A percentile compares a stretch with the other conserved stretches of the same genome.
Conservation (phyloP, 2,329 filamentous ascomycete species). For the Aureobasidium sp. region DNA sequence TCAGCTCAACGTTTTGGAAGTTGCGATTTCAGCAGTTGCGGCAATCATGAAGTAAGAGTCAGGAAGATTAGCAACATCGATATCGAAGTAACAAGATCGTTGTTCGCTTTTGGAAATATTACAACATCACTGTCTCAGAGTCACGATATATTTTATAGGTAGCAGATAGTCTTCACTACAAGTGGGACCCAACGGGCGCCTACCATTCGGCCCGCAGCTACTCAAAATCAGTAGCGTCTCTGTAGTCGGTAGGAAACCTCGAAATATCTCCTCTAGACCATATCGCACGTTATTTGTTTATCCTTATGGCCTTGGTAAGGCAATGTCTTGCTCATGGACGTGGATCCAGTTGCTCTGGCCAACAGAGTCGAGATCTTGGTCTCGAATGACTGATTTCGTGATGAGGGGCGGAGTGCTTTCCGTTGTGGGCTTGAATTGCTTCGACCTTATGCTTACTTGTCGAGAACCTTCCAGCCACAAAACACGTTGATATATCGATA, state of each 20-base stretch:
- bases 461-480: background rate
- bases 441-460: background rate
- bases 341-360: constrained; percentile 4
- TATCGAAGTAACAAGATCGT: background rate
- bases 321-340: background rate
- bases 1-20: constrained; percentile 1
- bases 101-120: constrained; percentile 9
- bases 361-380: background rate
- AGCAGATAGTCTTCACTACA: constrained; percentile 6
- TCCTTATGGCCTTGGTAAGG: constrained; percentile 9
- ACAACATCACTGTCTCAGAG: constrained; percentile 11
- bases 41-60: background rate
- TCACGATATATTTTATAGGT: constrained; percentile 1
- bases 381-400: background rate
- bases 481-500: constrained; percentile 13
- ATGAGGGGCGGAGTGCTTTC: background rate
- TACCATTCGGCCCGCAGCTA: constrained; percentile 14
- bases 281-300: background rate
- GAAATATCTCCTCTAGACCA: background rate
- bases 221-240: constrained; percentile 14
- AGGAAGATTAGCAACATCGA: background rate
- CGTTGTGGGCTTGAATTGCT: background rate
- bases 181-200: constrained; percentile 14
- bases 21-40: background rate
- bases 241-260: background rate